A percentile compares a stretch with the other conserved stretches of the same genome.
Evolutionary conservation across 2,329 filamentous ascomycete genomes (phyloP).

Genomic region (Aaosphaeria arxii): DNA sequence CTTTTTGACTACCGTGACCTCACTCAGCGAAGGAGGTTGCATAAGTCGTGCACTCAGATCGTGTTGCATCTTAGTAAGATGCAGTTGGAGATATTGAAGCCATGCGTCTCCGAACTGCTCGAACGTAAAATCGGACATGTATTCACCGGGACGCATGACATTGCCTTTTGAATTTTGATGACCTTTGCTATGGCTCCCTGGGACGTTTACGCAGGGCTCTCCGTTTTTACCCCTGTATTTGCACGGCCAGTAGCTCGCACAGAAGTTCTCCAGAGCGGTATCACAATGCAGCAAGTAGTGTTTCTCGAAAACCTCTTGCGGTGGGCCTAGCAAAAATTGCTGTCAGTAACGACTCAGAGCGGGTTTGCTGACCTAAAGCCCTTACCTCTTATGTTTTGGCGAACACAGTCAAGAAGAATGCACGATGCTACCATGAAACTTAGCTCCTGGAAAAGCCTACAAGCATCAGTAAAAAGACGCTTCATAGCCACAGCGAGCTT

Average conservation of each 20-base stretch:
- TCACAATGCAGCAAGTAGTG: conserved; percentile 44
- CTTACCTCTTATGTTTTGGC: conserved; percentile 30
- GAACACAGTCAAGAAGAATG: conserved; percentile 47
- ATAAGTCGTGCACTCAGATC: conserved; percentile 8
- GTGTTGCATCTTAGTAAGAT: conserved; percentile 21
- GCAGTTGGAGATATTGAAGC: conserved; percentile 14
- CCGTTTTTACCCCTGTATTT: conserved; percentile 28
- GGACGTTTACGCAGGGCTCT: conserved; percentile 38
- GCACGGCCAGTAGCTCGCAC: conserved; percentile 47
- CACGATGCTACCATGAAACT: conserved; percentile 51
- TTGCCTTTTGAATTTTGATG: conserved; percentile 45
- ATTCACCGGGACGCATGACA: conserved; percentile 43
- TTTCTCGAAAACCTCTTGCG: conserved; percentile 35
- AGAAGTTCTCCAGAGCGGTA: conserved; percentile 44
- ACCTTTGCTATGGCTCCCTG: conserved; percentile 39
- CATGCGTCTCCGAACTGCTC: conserved; percentile 11
- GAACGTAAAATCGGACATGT: conserved; percentile 36
- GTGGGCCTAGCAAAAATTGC: conserved; percentile 20
- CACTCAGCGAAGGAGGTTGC: neutral
- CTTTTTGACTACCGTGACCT: conserved; percentile 15
- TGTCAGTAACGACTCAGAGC: neutral
- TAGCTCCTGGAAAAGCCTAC: conserved; percentile 43
- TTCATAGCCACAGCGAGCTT: conserved; percentile 45
- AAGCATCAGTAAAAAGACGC: conserved; percentile 18
- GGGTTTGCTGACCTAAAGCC: neutral